Evolutionary conservation across 2,329 filamentous ascomycete species (phyloP), one percentile per base, ranked within the genome.

Genomic region (Colletotrichum sp.): DNA sequence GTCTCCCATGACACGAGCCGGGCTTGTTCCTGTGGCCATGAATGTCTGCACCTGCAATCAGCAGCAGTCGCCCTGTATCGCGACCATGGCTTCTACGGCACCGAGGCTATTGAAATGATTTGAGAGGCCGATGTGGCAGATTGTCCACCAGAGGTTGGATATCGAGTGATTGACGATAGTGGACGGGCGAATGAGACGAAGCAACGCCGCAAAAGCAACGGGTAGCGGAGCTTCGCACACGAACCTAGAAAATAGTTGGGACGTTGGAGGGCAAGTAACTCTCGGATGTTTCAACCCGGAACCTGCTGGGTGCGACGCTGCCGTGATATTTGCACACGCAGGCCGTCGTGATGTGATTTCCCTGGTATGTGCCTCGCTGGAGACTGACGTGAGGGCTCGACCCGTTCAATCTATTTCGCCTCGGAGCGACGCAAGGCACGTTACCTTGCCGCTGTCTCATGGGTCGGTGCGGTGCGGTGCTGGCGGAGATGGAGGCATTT

Each of bases 261-360:
- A 12, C 28, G 36, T 59, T 18, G 63, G 68, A 72, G 32, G 55
- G 30, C 39, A 52, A 18, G 28, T 63, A 39, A 66, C 67, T 74
- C 63, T 57, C 69, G 72, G 61, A 55, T 63, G 55, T 72, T 72
- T 39, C 63, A 72, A 36, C 28, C 63, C 55, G 69, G 63, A 60
- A 72, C 69, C 63, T 70, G 57, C 12, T 60, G 57, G 34, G 28
- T 66, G 67, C 48, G 67, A 74, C 72, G 28, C 48, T 24, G 30
- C 43, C 60, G 61, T 15, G 28, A 55, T 52, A 18, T 39, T 36
- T 55, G 72, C 36, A 13, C 36, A 32, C 32, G 59, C 59, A 63
- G 9, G 63, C n/a, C 71, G 28, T 34, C 39, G 30, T 63, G 43
- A 21, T 13, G 28, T 36, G 30, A 21, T 24, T 34, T 32, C 34